Evolutionary conservation across 148 eudicot genomes (phyloP).

Genomic region (Fallopia convolvulus): DNA sequence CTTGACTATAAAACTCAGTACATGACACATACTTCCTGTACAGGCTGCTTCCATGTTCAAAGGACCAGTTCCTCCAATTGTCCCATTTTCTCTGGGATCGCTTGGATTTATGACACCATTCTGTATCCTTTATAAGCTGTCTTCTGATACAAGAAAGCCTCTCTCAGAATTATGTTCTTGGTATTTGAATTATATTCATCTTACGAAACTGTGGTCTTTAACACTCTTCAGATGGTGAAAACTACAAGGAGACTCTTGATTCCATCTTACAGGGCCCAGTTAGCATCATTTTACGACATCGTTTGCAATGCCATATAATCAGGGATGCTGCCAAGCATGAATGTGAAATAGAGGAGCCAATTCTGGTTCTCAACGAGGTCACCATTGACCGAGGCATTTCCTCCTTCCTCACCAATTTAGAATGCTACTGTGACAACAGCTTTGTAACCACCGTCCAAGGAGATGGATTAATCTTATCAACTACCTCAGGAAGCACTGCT

Average conservation of each 20-base stretch:
- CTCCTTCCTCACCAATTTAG: constrained; percentile 83
- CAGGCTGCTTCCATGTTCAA: constrained; percentile 97
- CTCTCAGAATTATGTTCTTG: background rate
- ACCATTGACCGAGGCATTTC: constrained; percentile 96
- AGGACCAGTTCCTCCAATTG: constrained; percentile 97
- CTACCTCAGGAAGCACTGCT: constrained; percentile 96
- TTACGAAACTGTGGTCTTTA: constrained; percentile 27
- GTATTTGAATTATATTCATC: background rate
- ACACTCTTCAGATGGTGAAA: constrained; percentile 77
- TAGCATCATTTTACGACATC: constrained; percentile 79
- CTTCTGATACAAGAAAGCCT: no score
- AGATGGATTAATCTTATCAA: constrained; percentile 86
- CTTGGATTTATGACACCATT: constrained; percentile 98
- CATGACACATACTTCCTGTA: constrained; percentile 11
- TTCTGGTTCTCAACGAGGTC: constrained; percentile 90
- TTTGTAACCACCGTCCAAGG: constrained; percentile 97
- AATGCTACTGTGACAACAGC: constrained; percentile 82
- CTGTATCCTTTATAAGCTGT: constrained; percentile 53
- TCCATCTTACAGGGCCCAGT: constrained; percentile 73
- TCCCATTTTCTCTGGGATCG: constrained; percentile 91
- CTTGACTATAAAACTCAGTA: background rate
- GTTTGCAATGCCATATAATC: constrained; percentile 76
- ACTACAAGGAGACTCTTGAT: constrained; percentile 64
- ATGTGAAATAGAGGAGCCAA: constrained; percentile 77
- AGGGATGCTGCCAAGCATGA: constrained; percentile 73